These are phyloP conservation scores for Asterella californica DNA, from an alignment of 225 moss, liverwort and hornwort species.

Conservation along the genomic window DNA sequence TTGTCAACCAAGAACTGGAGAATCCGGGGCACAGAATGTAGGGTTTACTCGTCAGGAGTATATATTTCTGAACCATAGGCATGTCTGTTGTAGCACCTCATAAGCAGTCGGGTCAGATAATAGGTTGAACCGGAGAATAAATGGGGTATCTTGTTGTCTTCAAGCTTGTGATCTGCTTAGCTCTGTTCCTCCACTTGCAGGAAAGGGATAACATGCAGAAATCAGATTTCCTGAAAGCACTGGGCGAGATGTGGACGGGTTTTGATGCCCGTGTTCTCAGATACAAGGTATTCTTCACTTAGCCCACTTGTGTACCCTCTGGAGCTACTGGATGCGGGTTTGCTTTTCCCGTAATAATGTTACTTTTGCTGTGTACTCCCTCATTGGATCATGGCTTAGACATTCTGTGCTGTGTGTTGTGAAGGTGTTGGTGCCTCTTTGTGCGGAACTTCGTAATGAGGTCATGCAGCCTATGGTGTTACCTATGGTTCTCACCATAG, in stretches of 20 bases:
- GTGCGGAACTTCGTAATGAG: slow-evolving; percentile 96
- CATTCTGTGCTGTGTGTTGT: slow-evolving; percentile 4
- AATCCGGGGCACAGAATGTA: neutral
- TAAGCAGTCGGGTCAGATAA: neutral
- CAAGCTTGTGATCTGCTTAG: neutral
- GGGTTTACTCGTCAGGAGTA: no score
- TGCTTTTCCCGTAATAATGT: neutral
- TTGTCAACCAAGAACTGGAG: neutral
- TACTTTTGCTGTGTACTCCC: neutral
- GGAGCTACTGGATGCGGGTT: neutral
- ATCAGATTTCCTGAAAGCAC: slow-evolving; percentile 83
- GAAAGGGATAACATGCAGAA: slow-evolving; percentile 97
- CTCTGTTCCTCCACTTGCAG: slow-evolving; percentile 32
- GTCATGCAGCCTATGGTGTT: slow-evolving; percentile 98
- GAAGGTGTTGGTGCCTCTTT: slow-evolving; percentile 90
- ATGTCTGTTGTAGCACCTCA: neutral
- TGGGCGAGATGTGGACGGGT: slow-evolving; percentile 86
- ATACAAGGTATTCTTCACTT: slow-evolving; percentile 59
- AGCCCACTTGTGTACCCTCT: no score
- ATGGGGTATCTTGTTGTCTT: neutral
- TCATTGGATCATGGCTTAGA: neutral
- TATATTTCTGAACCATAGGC: neutral
- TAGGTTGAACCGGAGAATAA: neutral
- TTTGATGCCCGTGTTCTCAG: slow-evolving; percentile 90
- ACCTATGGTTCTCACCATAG: slow-evolving; percentile 93